Conservation (phyloP, 768 basidiomycete genomes). For the Pleurotus ostreatus region DNA sequence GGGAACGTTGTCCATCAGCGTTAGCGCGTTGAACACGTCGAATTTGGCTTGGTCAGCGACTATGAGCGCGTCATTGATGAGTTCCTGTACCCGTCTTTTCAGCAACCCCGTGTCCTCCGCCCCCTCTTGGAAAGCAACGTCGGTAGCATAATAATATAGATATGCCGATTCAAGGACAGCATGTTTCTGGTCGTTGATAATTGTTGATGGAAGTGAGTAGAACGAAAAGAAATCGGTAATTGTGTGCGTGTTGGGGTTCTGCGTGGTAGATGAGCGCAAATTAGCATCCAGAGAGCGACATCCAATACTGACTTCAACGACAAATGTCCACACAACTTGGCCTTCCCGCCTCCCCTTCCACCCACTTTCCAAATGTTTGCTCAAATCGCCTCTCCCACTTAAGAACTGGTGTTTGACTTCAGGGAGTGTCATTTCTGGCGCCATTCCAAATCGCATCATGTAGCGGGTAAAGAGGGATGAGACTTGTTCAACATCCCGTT, state of each 20-base stretch:
- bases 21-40: slow-evolving; percentile 95
- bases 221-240: slow-evolving; percentile 98
- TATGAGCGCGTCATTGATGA: slow-evolving; percentile 79
- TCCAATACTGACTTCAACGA: slow-evolving; percentile 71
- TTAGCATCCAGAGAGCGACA: background rate
- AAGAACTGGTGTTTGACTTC: slow-evolving; percentile 87
- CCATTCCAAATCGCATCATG: slow-evolving; percentile 84
- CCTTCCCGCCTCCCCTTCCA: slow-evolving; percentile 44
- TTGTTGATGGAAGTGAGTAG: slow-evolving; percentile 92
- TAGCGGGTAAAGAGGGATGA: slow-evolving; percentile 69
- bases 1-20: slow-evolving; percentile 87
- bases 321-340: slow-evolving; percentile 95
- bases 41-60: slow-evolving; percentile 83
- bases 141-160: slow-evolving; percentile 91
- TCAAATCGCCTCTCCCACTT: slow-evolving; percentile 72
- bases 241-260: slow-evolving; percentile 79
- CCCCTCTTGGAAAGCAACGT: slow-evolving; percentile 58
- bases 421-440: slow-evolving; percentile 65
- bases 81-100: slow-evolving; percentile 62
- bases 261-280: background rate
- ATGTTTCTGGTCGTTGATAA: slow-evolving; percentile 75
- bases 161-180: slow-evolving; percentile 87
- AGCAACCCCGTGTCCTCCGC: slow-evolving; percentile 60
- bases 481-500: slow-evolving; percentile 69
- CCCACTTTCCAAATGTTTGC: slow-evolving; percentile 42